These are phyloP conservation scores for Inga leiocalycina DNA, from an alignment of 306 rosid species.

Conservation along the genomic window DNA sequence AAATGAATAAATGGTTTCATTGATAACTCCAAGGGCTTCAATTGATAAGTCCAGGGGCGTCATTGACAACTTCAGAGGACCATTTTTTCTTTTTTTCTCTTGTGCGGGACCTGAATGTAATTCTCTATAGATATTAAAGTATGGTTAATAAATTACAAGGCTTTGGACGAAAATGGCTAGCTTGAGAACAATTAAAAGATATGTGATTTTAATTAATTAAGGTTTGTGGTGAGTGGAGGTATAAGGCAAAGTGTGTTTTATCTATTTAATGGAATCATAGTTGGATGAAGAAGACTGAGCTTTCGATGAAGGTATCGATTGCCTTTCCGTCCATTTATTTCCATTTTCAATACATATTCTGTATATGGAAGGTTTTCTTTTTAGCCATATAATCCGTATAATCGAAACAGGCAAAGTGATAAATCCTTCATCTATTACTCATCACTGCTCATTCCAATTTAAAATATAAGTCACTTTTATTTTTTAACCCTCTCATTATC, in stretches of 20 bases:
- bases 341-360: not conserved
- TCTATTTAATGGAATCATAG: conserved; percentile 8
- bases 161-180: not conserved
- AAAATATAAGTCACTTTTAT: too few relatives aligned
- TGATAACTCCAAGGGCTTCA: too few relatives aligned
- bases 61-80: too few relatives aligned
- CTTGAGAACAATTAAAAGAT: not conserved
- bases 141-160: not conserved
- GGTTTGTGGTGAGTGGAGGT: conserved; percentile 25
- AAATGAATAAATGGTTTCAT: too few relatives aligned
- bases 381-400: not conserved
- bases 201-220: not conserved
- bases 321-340: not conserved
- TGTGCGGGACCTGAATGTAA: too few relatives aligned
- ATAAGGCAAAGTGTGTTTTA: not conserved
- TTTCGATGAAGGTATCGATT: not conserved
- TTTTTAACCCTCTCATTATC: too few relatives aligned
- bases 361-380: not conserved
- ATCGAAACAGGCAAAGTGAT: too few relatives aligned
- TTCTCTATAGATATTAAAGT: too few relatives aligned
- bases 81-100: too few relatives aligned
- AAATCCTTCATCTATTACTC: not conserved
- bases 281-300: not conserved
- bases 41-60: too few relatives aligned
- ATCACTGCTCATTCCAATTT: not conserved